phyloP scores from a whole-genome alignment of 2,329 filamentous ascomycete species.

The Chaetomiaceae sp. region DNA sequence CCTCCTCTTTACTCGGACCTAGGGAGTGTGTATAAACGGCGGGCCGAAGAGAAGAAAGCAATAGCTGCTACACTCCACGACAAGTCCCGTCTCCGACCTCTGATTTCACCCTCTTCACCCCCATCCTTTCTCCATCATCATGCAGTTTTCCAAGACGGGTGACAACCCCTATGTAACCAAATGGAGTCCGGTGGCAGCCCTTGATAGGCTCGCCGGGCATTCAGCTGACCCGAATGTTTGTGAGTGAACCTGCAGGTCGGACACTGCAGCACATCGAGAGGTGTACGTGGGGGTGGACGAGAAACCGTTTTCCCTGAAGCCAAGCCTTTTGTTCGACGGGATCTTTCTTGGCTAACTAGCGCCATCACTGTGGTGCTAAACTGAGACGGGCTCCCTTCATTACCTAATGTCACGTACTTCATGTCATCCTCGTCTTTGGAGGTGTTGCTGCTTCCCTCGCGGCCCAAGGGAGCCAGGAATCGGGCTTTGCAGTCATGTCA shows the following conservation, averaged over 20 bases:
- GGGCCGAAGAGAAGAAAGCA: not conserved
- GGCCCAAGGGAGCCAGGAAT: not conserved
- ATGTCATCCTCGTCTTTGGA: not conserved
- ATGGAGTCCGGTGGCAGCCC: not conserved
- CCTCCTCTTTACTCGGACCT: not conserved
- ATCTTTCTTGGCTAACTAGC: conserved; percentile 1
- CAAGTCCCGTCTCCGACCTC: not conserved
- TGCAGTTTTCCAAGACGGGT: not conserved
- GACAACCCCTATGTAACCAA: not conserved
- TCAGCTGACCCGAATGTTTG: not conserved
- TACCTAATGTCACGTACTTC: not conserved
- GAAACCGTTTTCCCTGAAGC: not conserved
- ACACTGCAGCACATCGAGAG: not conserved
- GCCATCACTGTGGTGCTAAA: not conserved
- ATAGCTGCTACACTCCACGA: not conserved
- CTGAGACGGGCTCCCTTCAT: not conserved
- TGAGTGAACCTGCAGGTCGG: not conserved
- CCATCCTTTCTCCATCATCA: not conserved
- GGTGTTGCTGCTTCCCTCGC: not conserved
- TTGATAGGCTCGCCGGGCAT: not conserved
- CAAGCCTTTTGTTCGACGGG: not conserved
- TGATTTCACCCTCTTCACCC: not conserved
- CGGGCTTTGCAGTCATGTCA: not conserved
- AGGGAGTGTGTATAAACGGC: not conserved
- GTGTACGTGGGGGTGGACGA: not conserved